phyloP scores from a whole-genome alignment of 2,329 filamentous ascomycete species.

The Stachybotrys elegans region DNA sequence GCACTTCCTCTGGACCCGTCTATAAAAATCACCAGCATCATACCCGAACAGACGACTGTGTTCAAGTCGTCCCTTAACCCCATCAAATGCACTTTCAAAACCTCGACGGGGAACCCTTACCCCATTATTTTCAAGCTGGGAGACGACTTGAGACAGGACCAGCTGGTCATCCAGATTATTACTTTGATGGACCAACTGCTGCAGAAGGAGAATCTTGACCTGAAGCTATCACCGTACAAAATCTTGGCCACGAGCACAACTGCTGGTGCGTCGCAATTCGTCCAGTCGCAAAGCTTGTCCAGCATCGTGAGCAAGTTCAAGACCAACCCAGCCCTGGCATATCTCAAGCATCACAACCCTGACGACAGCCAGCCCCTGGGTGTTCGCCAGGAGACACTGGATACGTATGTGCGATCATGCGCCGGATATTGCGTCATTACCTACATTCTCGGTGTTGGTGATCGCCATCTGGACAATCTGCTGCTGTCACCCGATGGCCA shows the following conservation, averaged over 20 bases:
- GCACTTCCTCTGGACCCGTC: conserved; percentile 85
- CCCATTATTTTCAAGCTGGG: conserved; percentile 96
- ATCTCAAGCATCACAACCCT: conserved; percentile 84
- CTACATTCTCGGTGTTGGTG: conserved; percentile 92
- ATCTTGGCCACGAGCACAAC: conserved; percentile 89
- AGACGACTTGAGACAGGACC: conserved; percentile 93
- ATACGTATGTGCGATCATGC: conserved; percentile 92
- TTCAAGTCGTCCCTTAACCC: conserved; percentile 95
- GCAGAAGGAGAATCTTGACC: conserved; percentile 91
- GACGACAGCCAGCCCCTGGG: conserved; percentile 77
- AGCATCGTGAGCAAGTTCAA: conserved; percentile 81
- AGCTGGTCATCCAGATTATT: conserved; percentile 95
- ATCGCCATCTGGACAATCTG: conserved; percentile 92
- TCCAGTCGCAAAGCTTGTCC: conserved; percentile 80
- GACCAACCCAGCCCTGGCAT: conserved; percentile 67
- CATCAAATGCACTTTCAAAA: conserved; percentile 87
- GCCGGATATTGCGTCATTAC: conserved; percentile 98
- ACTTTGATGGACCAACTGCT: conserved; percentile 95
- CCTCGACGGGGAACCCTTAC: conserved; percentile 70
- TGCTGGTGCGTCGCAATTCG: conserved; percentile 89
- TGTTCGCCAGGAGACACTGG: conserved; percentile 85
- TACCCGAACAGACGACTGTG: conserved; percentile 79
- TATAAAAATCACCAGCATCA: conserved; percentile 71
- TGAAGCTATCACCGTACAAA: conserved; percentile 93
- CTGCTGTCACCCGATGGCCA: conserved; percentile 84